Evolutionary conservation across 352 stramenopile genomes (phyloP).

Genomic region (Pythium pyrilobum): DNA sequence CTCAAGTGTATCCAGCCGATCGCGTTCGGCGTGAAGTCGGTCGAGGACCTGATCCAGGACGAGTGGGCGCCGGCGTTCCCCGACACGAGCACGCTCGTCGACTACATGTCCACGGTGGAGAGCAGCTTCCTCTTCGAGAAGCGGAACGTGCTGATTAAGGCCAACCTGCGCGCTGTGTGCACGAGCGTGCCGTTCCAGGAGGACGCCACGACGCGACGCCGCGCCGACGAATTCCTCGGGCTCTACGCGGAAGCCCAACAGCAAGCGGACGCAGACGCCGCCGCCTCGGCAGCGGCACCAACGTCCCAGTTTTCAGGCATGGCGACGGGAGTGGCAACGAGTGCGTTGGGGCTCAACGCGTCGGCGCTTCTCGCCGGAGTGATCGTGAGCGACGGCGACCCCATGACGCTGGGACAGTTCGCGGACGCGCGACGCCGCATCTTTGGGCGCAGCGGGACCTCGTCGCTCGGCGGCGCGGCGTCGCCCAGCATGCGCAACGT

Average conservation of each 20-base stretch:
- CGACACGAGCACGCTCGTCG: constrained; percentile 28
- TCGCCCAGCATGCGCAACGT: constrained; percentile 16
- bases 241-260: background rate
- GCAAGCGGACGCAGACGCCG: background rate
- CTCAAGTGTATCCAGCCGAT: constrained; percentile 38
- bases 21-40: constrained; percentile 30
- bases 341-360: background rate
- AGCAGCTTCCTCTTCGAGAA: constrained; percentile 31
- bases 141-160: constrained; percentile 29
- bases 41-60: constrained; percentile 19
- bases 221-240: constrained; percentile 2
- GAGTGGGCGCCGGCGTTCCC: constrained; percentile 41
- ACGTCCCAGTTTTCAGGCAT: too few relatives aligned
- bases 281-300: too few relatives aligned
- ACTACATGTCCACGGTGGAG: constrained; percentile 25
- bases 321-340: background rate
- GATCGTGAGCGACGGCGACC: constrained; percentile 11
- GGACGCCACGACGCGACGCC: background rate
- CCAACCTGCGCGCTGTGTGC: constrained; percentile 25
- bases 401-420: constrained; percentile 33
- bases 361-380: background rate
- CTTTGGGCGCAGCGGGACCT: constrained; percentile 9
- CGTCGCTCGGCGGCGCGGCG: background rate
- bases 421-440: constrained; percentile 24
- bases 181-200: constrained; percentile 27